A percentile compares a stretch with the other conserved stretches of the same genome.
Evolutionary conservation across 2,329 filamentous ascomycete species (phyloP).

Genomic region (Allantophomopsis lycopodina): DNA sequence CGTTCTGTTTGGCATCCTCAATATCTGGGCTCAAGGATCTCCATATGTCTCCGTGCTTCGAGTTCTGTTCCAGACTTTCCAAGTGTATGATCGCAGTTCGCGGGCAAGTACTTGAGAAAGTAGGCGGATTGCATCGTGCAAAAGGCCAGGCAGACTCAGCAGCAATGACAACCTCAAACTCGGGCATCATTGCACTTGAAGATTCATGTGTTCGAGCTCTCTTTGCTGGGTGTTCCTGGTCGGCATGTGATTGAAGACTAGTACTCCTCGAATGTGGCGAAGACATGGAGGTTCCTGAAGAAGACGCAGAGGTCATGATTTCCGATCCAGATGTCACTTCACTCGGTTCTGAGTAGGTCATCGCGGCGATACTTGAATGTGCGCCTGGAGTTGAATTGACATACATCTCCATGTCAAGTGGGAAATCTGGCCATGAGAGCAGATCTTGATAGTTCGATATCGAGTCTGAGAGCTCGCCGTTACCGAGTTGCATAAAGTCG

Average conservation of each 20-base stretch:
- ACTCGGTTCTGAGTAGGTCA: conserved; percentile 24
- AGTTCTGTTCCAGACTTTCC: conserved; percentile 34
- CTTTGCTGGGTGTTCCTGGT: conserved; percentile 17
- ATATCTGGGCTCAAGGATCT: conserved; percentile 15
- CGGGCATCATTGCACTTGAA: conserved; percentile 17
- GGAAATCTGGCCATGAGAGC: conserved; percentile 28
- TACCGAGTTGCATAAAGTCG: conserved; percentile 25
- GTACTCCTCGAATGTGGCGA: conserved; percentile 27
- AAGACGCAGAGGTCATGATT: conserved; percentile 21
- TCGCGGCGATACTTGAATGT: conserved; percentile 20
- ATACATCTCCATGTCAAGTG: conserved; percentile 29
- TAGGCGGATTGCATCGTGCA: conserved; percentile 32
- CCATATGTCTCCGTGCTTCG: conserved; percentile 33
- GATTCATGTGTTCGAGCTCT: neutral
- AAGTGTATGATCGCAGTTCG: conserved; percentile 36
- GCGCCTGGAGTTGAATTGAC: conserved; percentile 18
- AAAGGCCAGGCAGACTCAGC: conserved; percentile 36
- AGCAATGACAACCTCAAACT: conserved; percentile 31
- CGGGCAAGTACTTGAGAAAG: conserved; percentile 29
- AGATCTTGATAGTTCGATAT: conserved; percentile 29
- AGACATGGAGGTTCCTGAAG: conserved; percentile 25
- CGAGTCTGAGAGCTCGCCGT: conserved; percentile 19
- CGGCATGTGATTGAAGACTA: conserved; percentile 28
- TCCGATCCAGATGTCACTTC: conserved; percentile 28
- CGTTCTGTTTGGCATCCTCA: conserved; percentile 3